Evolutionary conservation across 257 asterid species (phyloP).

Genomic region (Cinchona pubescens): DNA sequence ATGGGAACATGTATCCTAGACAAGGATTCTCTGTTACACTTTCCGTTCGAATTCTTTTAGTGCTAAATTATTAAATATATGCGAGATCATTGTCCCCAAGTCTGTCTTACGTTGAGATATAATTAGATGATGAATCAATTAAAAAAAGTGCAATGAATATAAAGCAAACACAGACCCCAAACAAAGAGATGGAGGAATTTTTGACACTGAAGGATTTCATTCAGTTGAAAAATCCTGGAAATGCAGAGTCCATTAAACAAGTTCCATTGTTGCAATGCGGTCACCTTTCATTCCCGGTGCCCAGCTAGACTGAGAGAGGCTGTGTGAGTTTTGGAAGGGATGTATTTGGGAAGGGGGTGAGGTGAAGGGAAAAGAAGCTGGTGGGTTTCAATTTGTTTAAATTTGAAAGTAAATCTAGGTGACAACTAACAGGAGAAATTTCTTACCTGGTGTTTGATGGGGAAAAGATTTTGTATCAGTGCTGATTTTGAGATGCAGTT

Average conservation of each 20-base stretch:
- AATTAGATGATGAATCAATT: not conserved
- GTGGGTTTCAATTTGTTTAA: not conserved
- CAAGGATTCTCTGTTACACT: not conserved
- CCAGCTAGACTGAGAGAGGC: too few relatives aligned
- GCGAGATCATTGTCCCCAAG: not conserved
- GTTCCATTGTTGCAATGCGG: not conserved
- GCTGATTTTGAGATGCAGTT: too few relatives aligned
- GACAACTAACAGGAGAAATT: too few relatives aligned
- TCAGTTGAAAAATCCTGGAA: not conserved
- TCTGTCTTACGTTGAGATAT: not conserved
- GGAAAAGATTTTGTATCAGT: too few relatives aligned
- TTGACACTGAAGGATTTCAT: not conserved
- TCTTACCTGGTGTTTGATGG: too few relatives aligned
- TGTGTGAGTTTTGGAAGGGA: not conserved
- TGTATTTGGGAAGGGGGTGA: not conserved
- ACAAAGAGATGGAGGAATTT: not conserved
- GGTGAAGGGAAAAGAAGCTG: not conserved
- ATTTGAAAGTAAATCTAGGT: too few relatives aligned
- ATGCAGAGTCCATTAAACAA: not conserved
- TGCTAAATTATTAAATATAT: not conserved
- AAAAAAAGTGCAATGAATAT: not conserved
- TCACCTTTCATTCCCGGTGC: not conserved
- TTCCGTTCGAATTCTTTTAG: not conserved
- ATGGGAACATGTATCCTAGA: too few relatives aligned
- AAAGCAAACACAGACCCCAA: too few relatives aligned